A percentile compares a stretch with the other conserved stretches of the same genome.
Conservation (phyloP, 805 yeast genomes). For the Suhomyces xylopsoci region DNA sequence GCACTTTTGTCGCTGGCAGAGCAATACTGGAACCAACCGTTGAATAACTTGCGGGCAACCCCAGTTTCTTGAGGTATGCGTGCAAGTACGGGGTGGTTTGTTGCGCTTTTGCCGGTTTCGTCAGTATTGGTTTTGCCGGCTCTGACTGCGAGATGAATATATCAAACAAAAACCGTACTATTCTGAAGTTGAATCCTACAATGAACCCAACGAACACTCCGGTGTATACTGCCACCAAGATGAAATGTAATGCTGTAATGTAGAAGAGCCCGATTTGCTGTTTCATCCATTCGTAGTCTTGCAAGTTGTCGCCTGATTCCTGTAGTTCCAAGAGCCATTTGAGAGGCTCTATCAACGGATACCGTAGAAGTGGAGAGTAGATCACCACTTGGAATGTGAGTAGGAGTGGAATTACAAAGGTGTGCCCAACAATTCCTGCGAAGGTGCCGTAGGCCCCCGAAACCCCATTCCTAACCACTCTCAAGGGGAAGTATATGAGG, state of each 20-base stretch:
- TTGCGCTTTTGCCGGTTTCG: neutral
- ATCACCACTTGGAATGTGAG: constrained; percentile 9
- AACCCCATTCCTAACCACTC: neutral
- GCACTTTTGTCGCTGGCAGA: neutral
- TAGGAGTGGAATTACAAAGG: constrained; percentile 6
- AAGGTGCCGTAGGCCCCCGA: neutral
- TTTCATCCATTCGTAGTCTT: constrained; percentile 9
- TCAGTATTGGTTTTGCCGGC: neutral
- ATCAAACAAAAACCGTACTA: constrained; percentile 9
- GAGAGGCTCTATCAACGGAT: constrained; percentile 11
- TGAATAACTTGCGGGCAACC: neutral
- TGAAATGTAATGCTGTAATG: constrained; percentile 6
- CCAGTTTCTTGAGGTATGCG: neutral
- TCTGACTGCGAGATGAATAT: neutral
- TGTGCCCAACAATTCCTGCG: neutral
- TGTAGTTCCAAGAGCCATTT: constrained; percentile 10
- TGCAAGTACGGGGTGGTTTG: neutral
- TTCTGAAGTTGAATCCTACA: constrained; percentile 5
- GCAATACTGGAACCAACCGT: neutral
- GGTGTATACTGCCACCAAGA: constrained; percentile 7
- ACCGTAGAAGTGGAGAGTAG: constrained; percentile 10
- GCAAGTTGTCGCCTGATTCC: neutral
- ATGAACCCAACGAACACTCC: constrained; percentile 10
- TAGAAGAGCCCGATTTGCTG: constrained; percentile 8
- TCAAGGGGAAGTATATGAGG: neutral